These are phyloP conservation scores for Triticum dicoccoides DNA, from an alignment of 176 grass and related monocot genomes.

Conservation along the genomic window DNA sequence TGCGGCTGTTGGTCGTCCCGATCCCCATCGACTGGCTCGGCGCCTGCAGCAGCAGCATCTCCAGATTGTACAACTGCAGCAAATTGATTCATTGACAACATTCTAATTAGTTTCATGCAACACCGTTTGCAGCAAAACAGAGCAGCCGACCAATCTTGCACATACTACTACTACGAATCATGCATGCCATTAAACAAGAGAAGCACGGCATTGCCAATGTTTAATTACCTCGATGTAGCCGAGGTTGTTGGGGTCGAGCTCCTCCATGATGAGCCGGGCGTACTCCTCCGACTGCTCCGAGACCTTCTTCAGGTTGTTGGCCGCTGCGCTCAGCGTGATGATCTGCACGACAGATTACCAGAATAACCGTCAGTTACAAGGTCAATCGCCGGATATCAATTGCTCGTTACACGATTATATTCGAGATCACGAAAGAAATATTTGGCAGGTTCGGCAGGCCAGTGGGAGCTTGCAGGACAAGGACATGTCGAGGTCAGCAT, in stretches of 20 bases:
- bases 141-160: not conserved
- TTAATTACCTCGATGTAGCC: slow-evolving; percentile 73
- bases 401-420: not conserved
- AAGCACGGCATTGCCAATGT: no score
- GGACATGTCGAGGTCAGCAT: not conserved
- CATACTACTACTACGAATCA: not conserved
- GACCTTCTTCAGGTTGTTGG: slow-evolving; percentile 77
- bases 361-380: not conserved
- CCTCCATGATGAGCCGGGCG: slow-evolving; percentile 92
- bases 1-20: slow-evolving; percentile 69
- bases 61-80: slow-evolving; percentile 60
- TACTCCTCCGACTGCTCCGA: slow-evolving; percentile 78
- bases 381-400: not conserved
- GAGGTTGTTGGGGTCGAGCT: slow-evolving; percentile 66
- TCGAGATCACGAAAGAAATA: not conserved
- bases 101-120: not conserved
- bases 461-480: not conserved
- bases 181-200: not conserved
- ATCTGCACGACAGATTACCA: slow-evolving; percentile 36
- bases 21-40: slow-evolving; percentile 54
- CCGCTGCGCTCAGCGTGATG: slow-evolving; percentile 71
- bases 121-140: not conserved
- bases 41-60: slow-evolving; percentile 67
- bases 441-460: not conserved
- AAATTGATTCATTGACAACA: not conserved